Evolutionary conservation across 2,329 filamentous ascomycete genomes (phyloP).

Genomic region (Sclerotinia minor): DNA sequence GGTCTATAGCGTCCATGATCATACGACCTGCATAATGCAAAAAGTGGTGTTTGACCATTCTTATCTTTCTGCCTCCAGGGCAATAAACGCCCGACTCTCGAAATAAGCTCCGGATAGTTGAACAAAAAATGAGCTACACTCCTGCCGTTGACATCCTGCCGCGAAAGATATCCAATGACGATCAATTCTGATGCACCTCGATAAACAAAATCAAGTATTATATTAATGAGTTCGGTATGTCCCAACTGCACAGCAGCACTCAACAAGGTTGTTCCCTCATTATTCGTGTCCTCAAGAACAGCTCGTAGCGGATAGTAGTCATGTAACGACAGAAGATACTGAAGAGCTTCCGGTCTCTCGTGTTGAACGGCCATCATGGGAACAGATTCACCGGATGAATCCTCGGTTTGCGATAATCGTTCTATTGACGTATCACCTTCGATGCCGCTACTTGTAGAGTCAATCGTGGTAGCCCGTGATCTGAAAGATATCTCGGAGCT

Average conservation of each 20-base stretch:
- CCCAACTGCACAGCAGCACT: slow-evolving; percentile 89
- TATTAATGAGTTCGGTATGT: slow-evolving; percentile 70
- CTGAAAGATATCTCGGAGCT: slow-evolving; percentile 81
- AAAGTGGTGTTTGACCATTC: slow-evolving; percentile 96
- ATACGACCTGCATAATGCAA: slow-evolving; percentile 92
- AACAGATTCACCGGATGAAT: slow-evolving; percentile 76
- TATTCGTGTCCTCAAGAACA: slow-evolving; percentile 81
- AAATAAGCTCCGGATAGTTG: slow-evolving; percentile 79
- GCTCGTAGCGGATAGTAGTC: slow-evolving; percentile 71
- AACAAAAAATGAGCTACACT: slow-evolving; percentile 96
- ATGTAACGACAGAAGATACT: slow-evolving; percentile 74
- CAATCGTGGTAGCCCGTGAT: slow-evolving; percentile 76
- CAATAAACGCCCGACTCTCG: slow-evolving; percentile 71
- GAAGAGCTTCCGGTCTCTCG: slow-evolving; percentile 68
- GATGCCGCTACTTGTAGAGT: slow-evolving; percentile 69
- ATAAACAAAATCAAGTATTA: slow-evolving; percentile 71
- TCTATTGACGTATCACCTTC: slow-evolving; percentile 88
- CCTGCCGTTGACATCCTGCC: slow-evolving; percentile 80
- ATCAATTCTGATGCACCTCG: slow-evolving; percentile 55
- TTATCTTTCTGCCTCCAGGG: slow-evolving; percentile 91
- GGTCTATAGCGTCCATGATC: slow-evolving; percentile 82
- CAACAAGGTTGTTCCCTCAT: slow-evolving; percentile 84
- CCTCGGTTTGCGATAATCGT: slow-evolving; percentile 69
- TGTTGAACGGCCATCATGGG: slow-evolving; percentile 82
- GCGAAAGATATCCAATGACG: slow-evolving; percentile 67